Evolutionary conservation across 352 stramenopile species (phyloP).

Genomic region (Globisporangium lucens): DNA sequence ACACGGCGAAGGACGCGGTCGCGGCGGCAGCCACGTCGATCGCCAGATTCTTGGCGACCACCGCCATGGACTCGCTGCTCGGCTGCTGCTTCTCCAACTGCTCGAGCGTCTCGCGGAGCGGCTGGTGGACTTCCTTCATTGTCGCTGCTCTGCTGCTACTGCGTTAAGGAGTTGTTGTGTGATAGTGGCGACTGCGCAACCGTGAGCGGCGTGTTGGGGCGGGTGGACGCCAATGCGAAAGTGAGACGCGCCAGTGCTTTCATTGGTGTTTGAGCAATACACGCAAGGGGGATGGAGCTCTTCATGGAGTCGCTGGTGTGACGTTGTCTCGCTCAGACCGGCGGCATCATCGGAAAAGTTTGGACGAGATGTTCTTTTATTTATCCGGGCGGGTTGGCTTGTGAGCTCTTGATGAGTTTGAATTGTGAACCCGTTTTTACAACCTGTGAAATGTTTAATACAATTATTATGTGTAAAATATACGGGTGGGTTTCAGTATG

Average conservation of each 20-base stretch:
- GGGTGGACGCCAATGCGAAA: not conserved
- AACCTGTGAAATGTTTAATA: not conserved
- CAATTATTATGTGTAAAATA: not conserved
- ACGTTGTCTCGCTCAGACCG: not conserved
- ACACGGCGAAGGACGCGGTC: conserved; percentile 66
- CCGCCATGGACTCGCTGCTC: conserved; percentile 6
- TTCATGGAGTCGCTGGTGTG: not conserved
- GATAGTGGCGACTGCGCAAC: not conserved
- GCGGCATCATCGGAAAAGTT: not conserved
- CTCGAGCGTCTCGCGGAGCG: not conserved
- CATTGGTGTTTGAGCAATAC: conserved; percentile 14
- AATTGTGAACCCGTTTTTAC: not conserved
- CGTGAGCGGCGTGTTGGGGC: not conserved
- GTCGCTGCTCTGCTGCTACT: not conserved
- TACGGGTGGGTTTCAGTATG: not conserved
- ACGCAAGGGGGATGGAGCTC: conserved; percentile 6
- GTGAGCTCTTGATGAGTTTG: not conserved
- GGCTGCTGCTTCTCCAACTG: conserved; percentile 13
- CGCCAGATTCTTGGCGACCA: conserved; percentile 47
- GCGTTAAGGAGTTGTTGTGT: not conserved
- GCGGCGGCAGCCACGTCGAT: conserved; percentile 60
- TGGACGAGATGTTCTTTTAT: conserved; percentile 1
- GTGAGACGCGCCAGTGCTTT: conserved; percentile 5
- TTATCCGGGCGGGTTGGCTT: not conserved
- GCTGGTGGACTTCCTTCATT: conserved; percentile 16